These are phyloP conservation scores for Cryptococcus sp. DNA, from an alignment of 1,284 basidiomycete species.

Conservation along the genomic window DNA sequence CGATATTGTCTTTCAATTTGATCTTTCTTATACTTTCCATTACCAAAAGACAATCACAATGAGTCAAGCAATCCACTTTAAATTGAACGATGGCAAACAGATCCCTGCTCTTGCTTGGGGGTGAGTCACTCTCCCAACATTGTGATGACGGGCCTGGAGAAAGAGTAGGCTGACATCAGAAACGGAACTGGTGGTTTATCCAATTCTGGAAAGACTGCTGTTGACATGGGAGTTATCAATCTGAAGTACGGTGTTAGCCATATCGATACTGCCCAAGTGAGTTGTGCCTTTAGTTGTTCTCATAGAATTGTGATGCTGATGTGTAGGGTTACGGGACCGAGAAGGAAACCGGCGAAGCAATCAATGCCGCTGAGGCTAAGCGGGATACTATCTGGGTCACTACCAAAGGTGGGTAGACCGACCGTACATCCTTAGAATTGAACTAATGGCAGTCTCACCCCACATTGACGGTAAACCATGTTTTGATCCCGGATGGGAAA, in stretches of 20 bases:
- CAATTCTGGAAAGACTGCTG: conserved; percentile 4
- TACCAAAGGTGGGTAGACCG: conserved; percentile 54
- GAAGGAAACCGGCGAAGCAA: conserved; percentile 46
- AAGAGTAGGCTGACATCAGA: background rate
- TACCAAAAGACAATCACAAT: background rate
- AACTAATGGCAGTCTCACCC: background rate
- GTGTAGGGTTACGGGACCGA: conserved; percentile 39
- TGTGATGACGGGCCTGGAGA: background rate
- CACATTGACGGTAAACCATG: background rate
- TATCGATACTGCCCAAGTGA: conserved; percentile 39
- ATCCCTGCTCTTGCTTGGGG: conserved; percentile 39
- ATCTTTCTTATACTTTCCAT: background rate
- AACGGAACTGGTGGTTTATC: conserved; percentile 15
- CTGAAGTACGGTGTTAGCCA: conserved; percentile 41
- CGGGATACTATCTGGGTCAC: conserved; percentile 53
- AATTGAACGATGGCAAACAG: conserved; percentile 30
- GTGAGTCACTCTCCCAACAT: background rate
- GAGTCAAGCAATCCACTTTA: conserved; percentile 7
- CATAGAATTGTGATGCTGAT: background rate
- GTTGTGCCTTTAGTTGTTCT: too few species aligned
- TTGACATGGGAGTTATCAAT: conserved; percentile 10
- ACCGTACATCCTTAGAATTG: too few species aligned
- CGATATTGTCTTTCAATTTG: too few species aligned
- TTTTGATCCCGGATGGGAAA: background rate
- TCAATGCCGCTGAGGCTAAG: conserved; percentile 47